Evolutionary conservation across 2,329 filamentous ascomycete species (phyloP).

Genomic region (Pestalotiopsis fici): DNA sequence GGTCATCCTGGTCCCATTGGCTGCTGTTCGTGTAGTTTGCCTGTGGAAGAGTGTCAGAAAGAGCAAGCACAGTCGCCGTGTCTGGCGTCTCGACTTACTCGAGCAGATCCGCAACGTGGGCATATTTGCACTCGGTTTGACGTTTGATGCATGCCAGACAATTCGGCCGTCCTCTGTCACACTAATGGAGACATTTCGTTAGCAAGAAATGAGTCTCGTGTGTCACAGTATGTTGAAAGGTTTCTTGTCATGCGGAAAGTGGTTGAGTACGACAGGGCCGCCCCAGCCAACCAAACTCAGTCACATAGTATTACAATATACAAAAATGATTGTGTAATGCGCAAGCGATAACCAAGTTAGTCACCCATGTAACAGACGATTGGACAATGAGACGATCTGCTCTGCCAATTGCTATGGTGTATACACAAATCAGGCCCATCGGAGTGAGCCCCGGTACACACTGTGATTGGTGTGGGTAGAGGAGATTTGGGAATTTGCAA

Average conservation of each 20-base stretch:
- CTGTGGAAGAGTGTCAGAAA: conserved; percentile 35
- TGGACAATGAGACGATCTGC: not conserved
- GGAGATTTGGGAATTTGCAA: not conserved
- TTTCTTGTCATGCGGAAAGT: not conserved
- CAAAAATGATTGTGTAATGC: not conserved
- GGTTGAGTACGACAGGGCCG: not conserved
- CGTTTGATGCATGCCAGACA: conserved; percentile 74
- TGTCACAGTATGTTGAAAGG: not conserved
- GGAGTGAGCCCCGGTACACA: not conserved
- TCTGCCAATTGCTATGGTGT: not conserved
- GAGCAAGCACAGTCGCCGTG: conserved; percentile 9
- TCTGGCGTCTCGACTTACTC: conserved; percentile 53
- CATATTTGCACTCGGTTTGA: conserved; percentile 75
- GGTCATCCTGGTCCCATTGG: conserved; percentile 85
- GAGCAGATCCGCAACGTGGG: conserved; percentile 73
- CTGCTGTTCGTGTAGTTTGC: conserved; percentile 62
- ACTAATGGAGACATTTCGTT: conserved; percentile 46
- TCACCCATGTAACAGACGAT: not conserved
- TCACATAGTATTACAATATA: not conserved
- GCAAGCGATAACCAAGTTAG: not conserved
- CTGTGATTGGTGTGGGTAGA: not conserved
- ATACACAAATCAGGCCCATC: not conserved
- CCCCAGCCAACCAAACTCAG: not conserved
- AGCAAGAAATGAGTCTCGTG: not conserved
- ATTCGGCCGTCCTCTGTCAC: conserved; percentile 72